Conservation (phyloP, 139 green algal species). For the Desmodesmus armatus region DNA sequence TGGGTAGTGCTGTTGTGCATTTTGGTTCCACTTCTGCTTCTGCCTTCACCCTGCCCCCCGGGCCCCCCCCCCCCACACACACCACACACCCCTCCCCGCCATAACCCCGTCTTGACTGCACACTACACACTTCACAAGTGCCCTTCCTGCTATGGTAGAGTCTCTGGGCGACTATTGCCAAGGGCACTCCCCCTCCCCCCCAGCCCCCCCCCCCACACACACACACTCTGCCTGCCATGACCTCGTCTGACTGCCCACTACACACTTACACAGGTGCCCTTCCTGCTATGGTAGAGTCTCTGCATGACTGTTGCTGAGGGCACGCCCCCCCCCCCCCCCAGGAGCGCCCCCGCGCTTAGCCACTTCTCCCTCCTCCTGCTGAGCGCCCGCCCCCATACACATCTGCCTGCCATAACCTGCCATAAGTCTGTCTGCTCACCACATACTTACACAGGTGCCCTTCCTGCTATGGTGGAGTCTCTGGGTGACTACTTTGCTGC, state of each 20-base stretch:
- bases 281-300: slow-evolving; percentile 68
- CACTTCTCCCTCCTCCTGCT: neutral
- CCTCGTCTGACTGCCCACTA: no score
- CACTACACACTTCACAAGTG: slow-evolving; percentile 39
- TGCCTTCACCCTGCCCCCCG: neutral
- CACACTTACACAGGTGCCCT: slow-evolving; percentile 51
- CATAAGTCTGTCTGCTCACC: no score
- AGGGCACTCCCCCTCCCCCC: no score
- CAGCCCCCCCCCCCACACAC: no score
- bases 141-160: slow-evolving; percentile 69
- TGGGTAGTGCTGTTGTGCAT: no score
- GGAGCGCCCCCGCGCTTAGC: slow-evolving; percentile 21
- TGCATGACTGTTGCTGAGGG: slow-evolving; percentile 72
- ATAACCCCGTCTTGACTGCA: no score
- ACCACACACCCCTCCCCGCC: no score
- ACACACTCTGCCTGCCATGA: no score
- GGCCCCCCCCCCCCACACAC: neutral
- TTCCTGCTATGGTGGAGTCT: slow-evolving; percentile 74
- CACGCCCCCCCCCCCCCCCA: no score
- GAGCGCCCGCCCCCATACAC: no score
- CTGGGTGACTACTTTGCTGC: slow-evolving; percentile 73
- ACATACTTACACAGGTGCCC: slow-evolving; percentile 47
- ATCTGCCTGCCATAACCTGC: no score
- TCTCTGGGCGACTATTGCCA: slow-evolving; percentile 72
- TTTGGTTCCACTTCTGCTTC: neutral